These are phyloP conservation scores for Talaromyces thailandensis DNA, from an alignment of 495 filamentous ascomycete genomes.

Conservation along the genomic window DNA sequence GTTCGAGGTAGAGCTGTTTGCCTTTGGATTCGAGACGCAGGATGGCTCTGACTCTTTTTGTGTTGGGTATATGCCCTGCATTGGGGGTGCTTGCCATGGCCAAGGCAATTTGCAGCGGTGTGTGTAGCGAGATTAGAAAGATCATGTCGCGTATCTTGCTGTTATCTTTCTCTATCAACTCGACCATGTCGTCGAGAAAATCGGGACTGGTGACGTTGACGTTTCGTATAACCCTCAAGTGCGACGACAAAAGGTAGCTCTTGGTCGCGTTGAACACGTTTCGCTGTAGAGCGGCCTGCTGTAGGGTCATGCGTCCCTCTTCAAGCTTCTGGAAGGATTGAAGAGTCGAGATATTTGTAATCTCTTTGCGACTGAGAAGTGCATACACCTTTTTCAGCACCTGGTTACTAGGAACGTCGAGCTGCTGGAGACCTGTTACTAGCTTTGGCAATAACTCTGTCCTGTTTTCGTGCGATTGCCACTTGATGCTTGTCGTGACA, in stretches of 20 bases:
- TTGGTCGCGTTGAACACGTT: conserved; percentile 18
- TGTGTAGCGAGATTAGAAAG: conserved; percentile 28
- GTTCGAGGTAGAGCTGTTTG: conserved; percentile 22
- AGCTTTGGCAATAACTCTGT: conserved; percentile 19
- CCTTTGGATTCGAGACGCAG: conserved; percentile 11
- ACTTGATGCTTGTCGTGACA: conserved; percentile 1
- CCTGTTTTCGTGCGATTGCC: not conserved
- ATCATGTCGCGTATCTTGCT: conserved; percentile 23
- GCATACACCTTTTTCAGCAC: conserved; percentile 16
- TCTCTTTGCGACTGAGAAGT: not conserved
- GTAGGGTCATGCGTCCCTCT: conserved; percentile 17
- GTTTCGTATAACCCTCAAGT: conserved; percentile 23
- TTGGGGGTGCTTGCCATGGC: conserved; percentile 19
- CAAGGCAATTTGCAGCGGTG: conserved; percentile 29
- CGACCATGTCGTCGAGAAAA: conserved; percentile 20
- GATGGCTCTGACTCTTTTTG: conserved; percentile 10
- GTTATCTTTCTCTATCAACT: conserved; percentile 24
- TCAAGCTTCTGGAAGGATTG: conserved; percentile 22
- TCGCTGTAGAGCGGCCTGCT: conserved; percentile 21
- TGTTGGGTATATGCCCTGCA: not conserved
- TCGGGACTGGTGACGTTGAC: conserved; percentile 25
- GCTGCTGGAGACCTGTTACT: conserved; percentile 19
- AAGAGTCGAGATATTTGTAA: not conserved
- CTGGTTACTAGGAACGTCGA: conserved; percentile 25
- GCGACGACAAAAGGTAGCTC: conserved; percentile 16